A percentile compares a stretch with the other conserved stretches of the same genome.
Evolutionary conservation across 768 basidiomycete genomes (phyloP).

Genomic region (Holtermanniella nyarrowii): DNA sequence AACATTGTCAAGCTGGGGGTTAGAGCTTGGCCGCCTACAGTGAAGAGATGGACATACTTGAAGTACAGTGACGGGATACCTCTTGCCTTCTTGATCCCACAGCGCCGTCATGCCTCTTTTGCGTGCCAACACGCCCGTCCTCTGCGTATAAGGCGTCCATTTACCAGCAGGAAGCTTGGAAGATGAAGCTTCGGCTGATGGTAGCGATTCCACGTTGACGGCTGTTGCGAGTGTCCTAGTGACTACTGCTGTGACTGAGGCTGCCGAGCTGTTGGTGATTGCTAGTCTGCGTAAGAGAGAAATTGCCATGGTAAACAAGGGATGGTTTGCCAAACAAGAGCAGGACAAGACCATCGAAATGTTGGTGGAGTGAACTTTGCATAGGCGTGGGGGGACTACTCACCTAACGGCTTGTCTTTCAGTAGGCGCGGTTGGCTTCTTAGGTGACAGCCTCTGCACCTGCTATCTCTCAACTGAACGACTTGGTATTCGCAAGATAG

Average conservation of each 20-base stretch:
- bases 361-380: no score
- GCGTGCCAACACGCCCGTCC: slow-evolving; percentile 84
- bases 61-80: slow-evolving; percentile 83
- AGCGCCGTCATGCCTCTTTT: slow-evolving; percentile 93
- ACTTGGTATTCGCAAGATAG: no score
- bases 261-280: background rate
- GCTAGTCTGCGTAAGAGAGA: background rate
- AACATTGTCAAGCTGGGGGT: slow-evolving; percentile 39
- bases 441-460: no score
- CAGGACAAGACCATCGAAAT: no score
- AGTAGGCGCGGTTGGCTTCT: no score
- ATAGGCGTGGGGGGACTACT: no score
- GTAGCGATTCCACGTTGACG: background rate
- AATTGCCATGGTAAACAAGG: background rate
- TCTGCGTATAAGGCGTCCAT: slow-evolving; percentile 76
- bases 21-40: background rate
- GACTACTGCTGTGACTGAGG: background rate
- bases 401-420: no score
- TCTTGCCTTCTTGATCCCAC: slow-evolving; percentile 81
- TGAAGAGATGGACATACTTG: slow-evolving; percentile 52
- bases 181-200: slow-evolving; percentile 5
- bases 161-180: slow-evolving; percentile 42
- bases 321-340: no score
- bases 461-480: no score
- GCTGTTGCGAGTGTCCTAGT: background rate